A percentile compares a stretch with the other conserved stretches of the same genome.
Evolutionary conservation across 768 basidiomycete species (phyloP).

Genomic region (Cubamyces sp.): DNA sequence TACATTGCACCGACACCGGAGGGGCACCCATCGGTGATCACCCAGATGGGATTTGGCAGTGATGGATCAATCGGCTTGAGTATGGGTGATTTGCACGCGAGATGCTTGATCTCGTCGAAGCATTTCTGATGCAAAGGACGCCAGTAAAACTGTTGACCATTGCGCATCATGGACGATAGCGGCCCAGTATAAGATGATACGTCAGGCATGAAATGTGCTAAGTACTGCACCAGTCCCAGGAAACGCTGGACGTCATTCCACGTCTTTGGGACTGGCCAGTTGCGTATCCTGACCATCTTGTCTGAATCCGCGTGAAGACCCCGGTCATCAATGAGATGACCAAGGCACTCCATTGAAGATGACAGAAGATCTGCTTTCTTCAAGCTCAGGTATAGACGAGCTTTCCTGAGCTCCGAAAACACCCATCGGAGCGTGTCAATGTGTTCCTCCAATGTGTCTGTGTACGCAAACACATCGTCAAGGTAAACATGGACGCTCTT

Average conservation of each 20-base stretch:
- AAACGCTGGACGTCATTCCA: slow-evolving; percentile 45
- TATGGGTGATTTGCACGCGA: slow-evolving; percentile 19
- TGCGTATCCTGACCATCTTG: slow-evolving; percentile 39
- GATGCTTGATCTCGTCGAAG: slow-evolving; percentile 27
- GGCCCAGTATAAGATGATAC: slow-evolving; percentile 39
- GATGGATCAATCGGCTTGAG: slow-evolving; percentile 23
- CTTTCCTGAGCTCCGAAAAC: slow-evolving; percentile 34
- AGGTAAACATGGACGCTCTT: slow-evolving; percentile 47
- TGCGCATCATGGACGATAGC: slow-evolving; percentile 34
- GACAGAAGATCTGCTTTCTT: slow-evolving; percentile 42
- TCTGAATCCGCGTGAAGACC: slow-evolving; percentile 43
- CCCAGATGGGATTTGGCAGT: slow-evolving; percentile 24
- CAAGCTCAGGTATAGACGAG: slow-evolving; percentile 38
- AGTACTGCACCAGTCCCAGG: slow-evolving; percentile 44
- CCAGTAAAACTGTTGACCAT: slow-evolving; percentile 36
- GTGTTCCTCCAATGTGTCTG: slow-evolving; percentile 43
- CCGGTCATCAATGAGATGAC: slow-evolving; percentile 43
- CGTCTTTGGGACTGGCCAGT: slow-evolving; percentile 40
- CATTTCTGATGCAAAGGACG: slow-evolving; percentile 27
- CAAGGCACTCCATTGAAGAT: slow-evolving; percentile 40
- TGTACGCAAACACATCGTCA: slow-evolving; percentile 49
- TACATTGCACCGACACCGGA: slow-evolving; percentile 29
- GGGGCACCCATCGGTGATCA: slow-evolving; percentile 28
- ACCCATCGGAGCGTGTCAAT: slow-evolving; percentile 38
- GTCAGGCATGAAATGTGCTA: slow-evolving; percentile 42